Base-by-base conservation (phyloP, 768 basidiomycete species). In the Terana coerulea region DNA sequence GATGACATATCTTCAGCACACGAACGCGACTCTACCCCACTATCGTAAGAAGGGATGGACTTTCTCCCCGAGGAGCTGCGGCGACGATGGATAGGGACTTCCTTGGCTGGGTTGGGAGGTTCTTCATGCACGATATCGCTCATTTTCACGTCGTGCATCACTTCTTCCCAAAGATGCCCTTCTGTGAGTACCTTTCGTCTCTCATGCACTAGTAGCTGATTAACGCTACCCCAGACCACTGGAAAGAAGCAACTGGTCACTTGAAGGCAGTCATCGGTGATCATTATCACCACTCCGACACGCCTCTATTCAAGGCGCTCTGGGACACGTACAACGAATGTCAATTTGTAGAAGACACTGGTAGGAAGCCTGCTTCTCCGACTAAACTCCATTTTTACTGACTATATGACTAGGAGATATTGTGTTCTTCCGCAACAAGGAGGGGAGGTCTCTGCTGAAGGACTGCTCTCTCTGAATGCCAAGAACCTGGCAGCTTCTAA, bases 341-440 rank as follows among this genome's bases (percentile, higher is more conserved):
- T 47, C 62, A 67, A 28, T 69, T 68, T 45, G 68, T 69, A 2
- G 68, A 69, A 40, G 68, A 69, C 45, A 59, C 67, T 37, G 68
- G 67, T 61, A 31, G 5, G 39, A n/a, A n/a, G n/a, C n/a, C n/a
- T n/a, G n/a, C n/a, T n/a, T n/a, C n/a, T n/a, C n/a, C n/a, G n/a
- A n/a, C n/a, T n/a, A n/a, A n/a, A n/a, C n/a, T n/a, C n/a, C n/a
- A n/a, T n/a, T n/a, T n/a, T n/a, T n/a, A n/a, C n/a, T n/a, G n/a
- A n/a, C n/a, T n/a, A n/a, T n/a, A n/a, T n/a, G n/a, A n/a, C n/a
- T n/a, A n/a, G n/a, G n/a, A n/a, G n/a, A n/a, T n/a, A n/a, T n/a
- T n/a, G n/a, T n/a, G n/a, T n/a, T n/a, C n/a, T n/a, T n/a, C n/a
- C n/a, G n/a, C n/a, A n/a, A n/a, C n/a, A n/a, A n/a, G n/a, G n/a